Conservation (phyloP, 2,329 filamentous ascomycete genomes). For the Cercospora citrullina region DNA sequence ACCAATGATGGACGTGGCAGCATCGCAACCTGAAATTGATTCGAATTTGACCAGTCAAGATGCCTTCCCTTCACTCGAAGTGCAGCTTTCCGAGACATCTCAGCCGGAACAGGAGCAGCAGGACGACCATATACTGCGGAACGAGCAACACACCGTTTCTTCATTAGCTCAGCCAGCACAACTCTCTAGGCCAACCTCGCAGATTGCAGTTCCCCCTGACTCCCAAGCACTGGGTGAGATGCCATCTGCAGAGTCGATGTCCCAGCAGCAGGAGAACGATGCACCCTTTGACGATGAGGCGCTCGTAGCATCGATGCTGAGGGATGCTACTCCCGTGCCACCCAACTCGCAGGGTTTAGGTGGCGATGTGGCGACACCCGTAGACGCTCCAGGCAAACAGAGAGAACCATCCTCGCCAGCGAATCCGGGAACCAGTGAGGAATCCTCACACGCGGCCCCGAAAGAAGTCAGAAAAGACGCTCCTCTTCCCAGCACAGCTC, state of each 20-base stretch:
- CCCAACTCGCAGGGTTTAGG: neutral
- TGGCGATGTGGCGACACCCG: neutral
- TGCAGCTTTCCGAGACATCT: slow-evolving; percentile 8
- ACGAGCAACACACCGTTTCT: neutral
- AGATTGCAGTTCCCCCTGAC: neutral
- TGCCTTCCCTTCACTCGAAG: slow-evolving; percentile 1
- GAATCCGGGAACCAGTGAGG: neutral
- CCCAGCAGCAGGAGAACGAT: neutral
- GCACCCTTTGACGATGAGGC: slow-evolving; percentile 8
- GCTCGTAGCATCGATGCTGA: slow-evolving; percentile 4
- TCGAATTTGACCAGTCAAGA: neutral
- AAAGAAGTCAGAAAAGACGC: neutral
- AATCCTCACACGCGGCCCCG: neutral
- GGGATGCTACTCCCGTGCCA: neutral
- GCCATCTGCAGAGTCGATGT: neutral
- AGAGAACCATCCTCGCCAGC: neutral
- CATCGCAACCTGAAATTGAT: neutral
- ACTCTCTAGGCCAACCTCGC: neutral
- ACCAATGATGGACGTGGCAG: neutral
- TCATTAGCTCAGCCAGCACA: neutral
- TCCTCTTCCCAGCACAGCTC: slow-evolving; percentile 8
- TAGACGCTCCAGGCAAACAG: neutral
- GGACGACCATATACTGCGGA: neutral
- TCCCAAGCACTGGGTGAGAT: neutral
- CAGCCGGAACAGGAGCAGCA: neutral